Percentiles rank a stretch among this genome's conserved stretches.
Conservation (phyloP, 192 early-diverging fungal species). For the Dissophora ornata region DNA sequence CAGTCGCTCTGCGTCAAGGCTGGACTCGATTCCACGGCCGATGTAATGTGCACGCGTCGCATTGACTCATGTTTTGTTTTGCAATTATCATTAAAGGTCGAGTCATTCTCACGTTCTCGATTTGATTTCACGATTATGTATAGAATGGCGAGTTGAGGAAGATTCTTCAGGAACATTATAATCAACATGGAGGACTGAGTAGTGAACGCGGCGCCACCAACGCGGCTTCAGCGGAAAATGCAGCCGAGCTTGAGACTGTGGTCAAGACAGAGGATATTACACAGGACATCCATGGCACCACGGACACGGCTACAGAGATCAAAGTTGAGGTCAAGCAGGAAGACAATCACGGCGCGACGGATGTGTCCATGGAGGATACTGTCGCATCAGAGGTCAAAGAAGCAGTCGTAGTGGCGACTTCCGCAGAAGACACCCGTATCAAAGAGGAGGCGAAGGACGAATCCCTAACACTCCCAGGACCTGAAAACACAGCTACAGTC, state of each 20-base stretch:
- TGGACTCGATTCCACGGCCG: slow-evolving; percentile 34
- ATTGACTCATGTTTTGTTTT: too few species aligned
- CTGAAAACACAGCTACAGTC: not conserved
- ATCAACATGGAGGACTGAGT: not conserved
- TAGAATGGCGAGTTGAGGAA: slow-evolving; percentile 24
- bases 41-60: slow-evolving; percentile 14
- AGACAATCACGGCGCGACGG: not conserved
- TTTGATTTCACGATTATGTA: too few species aligned
- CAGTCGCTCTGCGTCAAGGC: slow-evolving; percentile 42
- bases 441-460: slow-evolving; percentile 12
- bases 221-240: too few species aligned
- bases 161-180: slow-evolving; percentile 7
- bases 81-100: too few species aligned
- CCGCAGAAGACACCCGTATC: not conserved
- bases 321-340: slow-evolving; percentile 29
- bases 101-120: too few species aligned
- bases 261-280: not conserved
- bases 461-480: not conserved
- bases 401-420: not conserved
- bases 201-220: too few species aligned
- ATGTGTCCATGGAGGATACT: not conserved
- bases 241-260: too few species aligned
- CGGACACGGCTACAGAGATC: not conserved
- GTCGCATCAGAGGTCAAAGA: not conserved
- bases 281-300: not conserved